These are phyloP conservation scores for Yamadazyma scolyti DNA, from an alignment of 805 yeast genomes.

Conservation along the genomic window DNA sequence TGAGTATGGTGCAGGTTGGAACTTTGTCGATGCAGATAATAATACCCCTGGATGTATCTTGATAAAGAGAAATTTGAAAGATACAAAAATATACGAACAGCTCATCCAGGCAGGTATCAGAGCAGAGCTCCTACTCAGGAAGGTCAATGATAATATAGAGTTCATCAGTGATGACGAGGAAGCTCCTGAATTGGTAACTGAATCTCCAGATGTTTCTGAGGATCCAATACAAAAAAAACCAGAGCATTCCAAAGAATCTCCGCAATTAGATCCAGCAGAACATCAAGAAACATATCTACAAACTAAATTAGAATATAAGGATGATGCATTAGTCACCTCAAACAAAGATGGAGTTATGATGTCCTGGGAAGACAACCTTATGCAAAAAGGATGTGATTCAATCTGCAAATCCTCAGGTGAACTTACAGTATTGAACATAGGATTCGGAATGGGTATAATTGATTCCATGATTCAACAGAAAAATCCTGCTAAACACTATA, in stretches of 20 bases:
- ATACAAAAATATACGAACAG: conserved; percentile 37
- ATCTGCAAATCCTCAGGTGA: conserved; percentile 47
- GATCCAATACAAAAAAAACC: conserved; percentile 39
- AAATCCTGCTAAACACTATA: conserved; percentile 70
- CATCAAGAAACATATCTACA: conserved; percentile 61
- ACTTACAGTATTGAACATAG: conserved; percentile 69
- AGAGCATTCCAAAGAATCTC: conserved; percentile 1
- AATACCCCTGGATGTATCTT: conserved; percentile 87
- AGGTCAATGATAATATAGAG: conserved; percentile 61
- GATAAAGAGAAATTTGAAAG: conserved; percentile 44
- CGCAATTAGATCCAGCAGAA: conserved; percentile 49
- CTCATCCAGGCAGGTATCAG: conserved; percentile 86
- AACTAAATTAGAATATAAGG: conserved; percentile 64
- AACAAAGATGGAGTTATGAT: conserved; percentile 92
- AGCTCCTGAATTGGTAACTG: conserved; percentile 2
- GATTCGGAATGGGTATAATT: conserved; percentile 97
- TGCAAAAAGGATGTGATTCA: conserved; percentile 76
- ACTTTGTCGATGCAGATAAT: conserved; percentile 62
- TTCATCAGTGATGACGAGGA: conserved; percentile 38
- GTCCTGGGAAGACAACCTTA: conserved; percentile 88
- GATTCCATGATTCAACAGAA: conserved; percentile 68
- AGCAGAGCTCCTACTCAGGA: conserved; percentile 78
- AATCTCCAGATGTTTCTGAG: conserved; percentile 1
- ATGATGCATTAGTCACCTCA: conserved; percentile 68
- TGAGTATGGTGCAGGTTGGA: conserved; percentile 92